Percentiles rank a stretch among this genome's conserved stretches.
phyloP scores from a whole-genome alignment of 2,329 filamentous ascomycete species.

The Diaporthe destruens region DNA sequence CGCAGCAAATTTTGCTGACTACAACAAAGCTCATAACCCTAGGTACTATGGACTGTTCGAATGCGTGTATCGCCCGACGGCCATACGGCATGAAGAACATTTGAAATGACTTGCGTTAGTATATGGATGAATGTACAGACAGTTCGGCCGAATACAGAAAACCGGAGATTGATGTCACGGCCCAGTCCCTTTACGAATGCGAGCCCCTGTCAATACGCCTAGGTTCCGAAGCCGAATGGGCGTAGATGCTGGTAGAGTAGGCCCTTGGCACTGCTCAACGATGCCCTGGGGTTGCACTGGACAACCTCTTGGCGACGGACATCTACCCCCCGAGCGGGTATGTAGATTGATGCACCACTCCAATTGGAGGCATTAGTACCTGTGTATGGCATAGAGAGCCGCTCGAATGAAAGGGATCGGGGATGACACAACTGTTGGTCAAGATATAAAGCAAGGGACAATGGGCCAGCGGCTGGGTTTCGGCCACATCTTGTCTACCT shows the following conservation, averaged over 20 bases:
- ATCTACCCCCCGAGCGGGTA: conserved; percentile 17
- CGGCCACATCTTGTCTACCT: not conserved
- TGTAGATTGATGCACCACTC: not conserved
- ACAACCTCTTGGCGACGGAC: conserved; percentile 13
- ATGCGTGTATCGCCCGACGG: not conserved
- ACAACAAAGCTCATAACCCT: no score
- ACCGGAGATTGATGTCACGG: not conserved
- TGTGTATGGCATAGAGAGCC: not conserved
- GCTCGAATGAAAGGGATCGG: not conserved
- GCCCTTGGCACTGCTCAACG: not conserved
- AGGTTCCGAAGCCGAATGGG: not conserved
- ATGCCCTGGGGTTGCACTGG: not conserved
- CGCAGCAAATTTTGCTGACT: not conserved
- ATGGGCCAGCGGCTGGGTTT: not conserved
- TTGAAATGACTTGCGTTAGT: not conserved
- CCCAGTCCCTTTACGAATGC: not conserved
- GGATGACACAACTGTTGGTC: not conserved
- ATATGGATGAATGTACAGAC: not conserved
- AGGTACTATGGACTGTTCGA: not conserved
- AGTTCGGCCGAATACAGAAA: conserved; percentile 17
- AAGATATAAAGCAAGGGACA: not conserved
- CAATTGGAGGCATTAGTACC: not conserved
- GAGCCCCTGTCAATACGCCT: not conserved
- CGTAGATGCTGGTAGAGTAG: not conserved
- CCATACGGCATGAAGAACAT: not conserved